Percentiles rank a stretch among this genome's conserved stretches.
Conservation (phyloP, 2,329 filamentous ascomycete genomes). For the Penicillium sp. region DNA sequence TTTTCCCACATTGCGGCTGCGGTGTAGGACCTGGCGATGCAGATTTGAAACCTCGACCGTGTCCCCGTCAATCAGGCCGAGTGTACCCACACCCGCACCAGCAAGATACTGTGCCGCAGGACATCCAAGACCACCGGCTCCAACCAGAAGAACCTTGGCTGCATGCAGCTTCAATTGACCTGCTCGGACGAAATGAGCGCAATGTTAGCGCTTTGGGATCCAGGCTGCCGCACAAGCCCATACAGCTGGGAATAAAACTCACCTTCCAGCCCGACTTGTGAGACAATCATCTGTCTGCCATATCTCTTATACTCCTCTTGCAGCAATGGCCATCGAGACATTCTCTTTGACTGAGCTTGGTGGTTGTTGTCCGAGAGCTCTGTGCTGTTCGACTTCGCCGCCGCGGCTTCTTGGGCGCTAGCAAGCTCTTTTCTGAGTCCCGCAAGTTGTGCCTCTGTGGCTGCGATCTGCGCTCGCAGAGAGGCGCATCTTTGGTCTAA, state of each 20-base stretch:
- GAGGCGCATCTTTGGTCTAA: conserved; percentile 37
- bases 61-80: conserved; percentile 88
- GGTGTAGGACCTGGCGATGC: conserved; percentile 87
- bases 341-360: neutral
- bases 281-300: conserved; percentile 87
- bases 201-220: neutral
- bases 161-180: conserved; percentile 75
- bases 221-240: neutral
- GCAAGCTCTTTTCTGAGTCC: conserved; percentile 43
- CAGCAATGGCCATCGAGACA: conserved; percentile 67
- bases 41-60: conserved; percentile 86
- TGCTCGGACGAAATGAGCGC: conserved; percentile 37
- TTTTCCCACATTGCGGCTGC: conserved; percentile 69
- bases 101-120: conserved; percentile 92
- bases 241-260: conserved; percentile 16
- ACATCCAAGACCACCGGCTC: conserved; percentile 86
- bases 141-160: conserved; percentile 76
- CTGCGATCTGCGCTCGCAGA: conserved; percentile 42
- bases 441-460: conserved; percentile 42
- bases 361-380: conserved; percentile 1
- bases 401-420: conserved; percentile 35
- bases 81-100: conserved; percentile 79
- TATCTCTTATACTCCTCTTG: conserved; percentile 82
- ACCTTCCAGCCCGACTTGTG: conserved; percentile 77
- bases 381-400: conserved; percentile 21